These are phyloP conservation scores for Penicillium longicatenatum DNA, from an alignment of 495 filamentous ascomycete genomes.

Conservation along the genomic window DNA sequence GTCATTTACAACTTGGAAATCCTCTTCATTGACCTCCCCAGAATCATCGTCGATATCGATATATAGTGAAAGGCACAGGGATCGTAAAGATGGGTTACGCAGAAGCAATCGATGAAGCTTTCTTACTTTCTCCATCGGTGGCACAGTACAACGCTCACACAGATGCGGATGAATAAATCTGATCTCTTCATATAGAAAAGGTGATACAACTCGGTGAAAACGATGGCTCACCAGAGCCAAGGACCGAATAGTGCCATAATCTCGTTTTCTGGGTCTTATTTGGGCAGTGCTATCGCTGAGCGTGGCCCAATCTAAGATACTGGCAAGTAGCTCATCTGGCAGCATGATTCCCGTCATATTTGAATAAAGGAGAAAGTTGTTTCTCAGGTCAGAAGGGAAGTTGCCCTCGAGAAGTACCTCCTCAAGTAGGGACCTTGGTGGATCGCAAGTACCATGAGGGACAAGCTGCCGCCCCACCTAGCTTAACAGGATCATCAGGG, in stretches of 20 bases:
- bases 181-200: constrained; percentile 8
- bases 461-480: not conserved
- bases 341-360: not conserved
- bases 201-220: constrained; percentile 4
- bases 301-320: constrained; percentile 5
- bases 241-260: not conserved
- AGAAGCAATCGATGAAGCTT: constrained; percentile 8
- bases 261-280: not conserved
- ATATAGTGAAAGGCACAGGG: not conserved
- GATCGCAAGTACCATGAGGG: constrained; percentile 1
- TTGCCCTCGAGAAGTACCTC: not conserved
- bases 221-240: constrained; percentile 7
- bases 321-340: constrained; percentile 4
- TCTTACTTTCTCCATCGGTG: not conserved
- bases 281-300: not conserved
- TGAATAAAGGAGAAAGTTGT: not conserved
- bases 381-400: too few species aligned
- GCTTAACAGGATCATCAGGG: too few species aligned
- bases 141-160: not conserved
- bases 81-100: constrained; percentile 1
- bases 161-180: not conserved
- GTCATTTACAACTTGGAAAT: constrained; percentile 7
- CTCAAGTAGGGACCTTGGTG: constrained; percentile 4
- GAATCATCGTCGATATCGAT: constrained; percentile 8
- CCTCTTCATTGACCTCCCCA: not conserved